phyloP scores from a whole-genome alignment of 129 eudicot species.

The Helianthus tuberosus region DNA sequence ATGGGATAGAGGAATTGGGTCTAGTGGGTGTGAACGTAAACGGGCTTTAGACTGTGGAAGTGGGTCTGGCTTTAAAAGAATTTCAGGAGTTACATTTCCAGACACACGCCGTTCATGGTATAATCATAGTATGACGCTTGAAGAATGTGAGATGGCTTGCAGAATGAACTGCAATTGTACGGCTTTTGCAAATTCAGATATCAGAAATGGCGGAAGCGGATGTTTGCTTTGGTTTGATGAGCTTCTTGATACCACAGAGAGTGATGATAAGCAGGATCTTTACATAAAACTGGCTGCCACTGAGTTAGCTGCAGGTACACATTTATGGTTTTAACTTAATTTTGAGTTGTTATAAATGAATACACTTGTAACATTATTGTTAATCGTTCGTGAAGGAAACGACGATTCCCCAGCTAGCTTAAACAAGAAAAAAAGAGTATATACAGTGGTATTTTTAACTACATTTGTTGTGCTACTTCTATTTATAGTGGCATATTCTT shows the following conservation, averaged over 20 bases:
- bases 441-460: no score
- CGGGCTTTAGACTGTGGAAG: constrained; percentile 30
- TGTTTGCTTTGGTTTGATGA: constrained; percentile 59
- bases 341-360: background rate
- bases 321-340: no score
- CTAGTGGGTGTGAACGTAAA: constrained; percentile 50
- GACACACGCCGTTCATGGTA: constrained; percentile 34
- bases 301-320: constrained; percentile 42
- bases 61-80: constrained; percentile 42
- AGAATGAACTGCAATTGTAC: constrained; percentile 46
- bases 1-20: constrained; percentile 50
- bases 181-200: constrained; percentile 43
- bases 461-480: no score
- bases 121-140: constrained; percentile 35
- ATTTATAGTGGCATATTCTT: no score
- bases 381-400: no score
- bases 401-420: no score
- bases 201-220: constrained; percentile 44
- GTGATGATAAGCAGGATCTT: constrained; percentile 23
- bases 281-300: constrained; percentile 31
- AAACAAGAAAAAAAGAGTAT: no score
- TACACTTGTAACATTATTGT: background rate
- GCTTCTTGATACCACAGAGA: constrained; percentile 39
- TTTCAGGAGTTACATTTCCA: constrained; percentile 37
- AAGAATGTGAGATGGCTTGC: constrained; percentile 49